Percentiles rank a stretch among this genome's conserved stretches.
Conservation (phyloP, 495 filamentous ascomycete genomes). For the Aspergillus heteromorphus region DNA sequence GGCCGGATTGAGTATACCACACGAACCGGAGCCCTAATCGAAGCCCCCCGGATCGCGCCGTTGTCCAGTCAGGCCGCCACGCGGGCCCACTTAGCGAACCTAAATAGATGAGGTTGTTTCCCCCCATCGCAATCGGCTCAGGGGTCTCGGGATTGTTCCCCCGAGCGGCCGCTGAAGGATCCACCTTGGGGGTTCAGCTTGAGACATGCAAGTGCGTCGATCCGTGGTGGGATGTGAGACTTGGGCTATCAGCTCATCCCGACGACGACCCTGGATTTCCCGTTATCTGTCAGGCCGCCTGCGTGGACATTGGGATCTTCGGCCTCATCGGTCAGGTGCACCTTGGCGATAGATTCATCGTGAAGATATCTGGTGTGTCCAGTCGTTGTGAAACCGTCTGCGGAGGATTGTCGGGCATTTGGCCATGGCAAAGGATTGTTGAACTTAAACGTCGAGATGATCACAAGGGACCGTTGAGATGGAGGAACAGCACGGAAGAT, state of each 20-base stretch:
- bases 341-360: neutral
- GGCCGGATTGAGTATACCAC: neutral
- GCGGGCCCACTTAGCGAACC: neutral
- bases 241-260: neutral
- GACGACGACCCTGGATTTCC: neutral
- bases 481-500: neutral
- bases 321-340: neutral
- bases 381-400: neutral
- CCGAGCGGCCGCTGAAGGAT: neutral
- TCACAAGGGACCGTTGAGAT: neutral
- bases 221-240: neutral
- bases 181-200: neutral
- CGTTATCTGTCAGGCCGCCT: neutral
- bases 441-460: neutral
- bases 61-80: neutral
- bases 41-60: neutral
- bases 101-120: slow-evolving; percentile 2
- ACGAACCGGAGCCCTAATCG: neutral
- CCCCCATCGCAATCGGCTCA: neutral
- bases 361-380: too few species aligned
- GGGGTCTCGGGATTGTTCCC: neutral
- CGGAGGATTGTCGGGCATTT: neutral
- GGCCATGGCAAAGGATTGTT: neutral
- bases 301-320: neutral
- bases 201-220: neutral